Evolutionary conservation across 441 rosid species (phyloP).

Genomic region (Populus hybrid): DNA sequence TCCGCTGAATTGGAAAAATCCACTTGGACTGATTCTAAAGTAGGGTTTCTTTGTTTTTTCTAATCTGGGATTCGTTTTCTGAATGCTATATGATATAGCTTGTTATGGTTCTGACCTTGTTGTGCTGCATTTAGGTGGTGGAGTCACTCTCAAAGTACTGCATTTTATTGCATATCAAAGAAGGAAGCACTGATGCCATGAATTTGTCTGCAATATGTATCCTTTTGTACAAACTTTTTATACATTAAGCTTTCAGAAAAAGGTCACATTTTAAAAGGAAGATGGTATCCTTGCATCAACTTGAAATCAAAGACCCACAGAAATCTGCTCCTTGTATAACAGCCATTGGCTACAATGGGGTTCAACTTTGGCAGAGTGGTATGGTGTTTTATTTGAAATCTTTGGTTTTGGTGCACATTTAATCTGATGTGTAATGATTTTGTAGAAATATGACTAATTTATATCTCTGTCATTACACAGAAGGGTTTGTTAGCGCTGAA

Average conservation of each 20-base stretch:
- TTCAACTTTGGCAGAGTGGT: constrained; percentile 83
- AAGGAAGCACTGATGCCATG: constrained; percentile 55
- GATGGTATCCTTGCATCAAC: constrained; percentile 53
- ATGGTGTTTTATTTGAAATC: constrained; percentile 12
- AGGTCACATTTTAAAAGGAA: constrained; percentile 3
- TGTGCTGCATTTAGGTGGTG: constrained; percentile 44
- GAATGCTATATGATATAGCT: not conserved
- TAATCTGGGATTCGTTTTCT: not conserved
- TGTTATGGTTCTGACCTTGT: constrained; percentile 11
- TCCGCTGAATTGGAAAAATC: constrained; percentile 53
- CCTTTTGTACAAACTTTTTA: constrained; percentile 27
- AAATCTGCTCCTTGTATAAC: constrained; percentile 66
- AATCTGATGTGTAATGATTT: not conserved
- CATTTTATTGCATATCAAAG: constrained; percentile 14
- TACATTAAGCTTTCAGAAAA: not conserved
- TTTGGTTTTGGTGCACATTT: constrained; percentile 5
- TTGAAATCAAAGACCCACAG: constrained; percentile 55
- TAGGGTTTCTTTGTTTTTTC: constrained; percentile 14
- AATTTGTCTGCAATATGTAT: constrained; percentile 84
- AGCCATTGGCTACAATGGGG: constrained; percentile 78
- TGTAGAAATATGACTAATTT: not conserved
- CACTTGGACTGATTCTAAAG: constrained; percentile 59
- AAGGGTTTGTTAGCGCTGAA: constrained; percentile 65
- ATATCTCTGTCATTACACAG: constrained; percentile 32
- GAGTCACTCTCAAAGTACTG: constrained; percentile 60